Conservation (phyloP, 78 protist species). For the Emiliania huxleyi region DNA sequence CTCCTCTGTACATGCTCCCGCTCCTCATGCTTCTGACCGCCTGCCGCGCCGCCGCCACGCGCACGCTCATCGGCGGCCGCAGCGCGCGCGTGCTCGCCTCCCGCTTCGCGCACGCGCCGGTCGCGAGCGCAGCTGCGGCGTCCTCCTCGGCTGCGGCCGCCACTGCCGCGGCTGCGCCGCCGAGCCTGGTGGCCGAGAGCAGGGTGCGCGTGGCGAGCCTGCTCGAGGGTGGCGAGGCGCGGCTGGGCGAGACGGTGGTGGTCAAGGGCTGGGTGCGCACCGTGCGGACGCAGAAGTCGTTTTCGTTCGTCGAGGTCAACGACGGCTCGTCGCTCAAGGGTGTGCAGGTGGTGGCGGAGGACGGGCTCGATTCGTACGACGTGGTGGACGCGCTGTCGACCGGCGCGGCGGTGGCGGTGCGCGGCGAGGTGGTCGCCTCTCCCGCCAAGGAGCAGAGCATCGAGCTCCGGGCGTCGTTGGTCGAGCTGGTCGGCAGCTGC, state of each 20-base stretch:
- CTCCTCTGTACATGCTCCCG: no score
- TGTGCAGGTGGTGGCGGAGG: neutral
- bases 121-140: no score
- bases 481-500: constrained; percentile 40
- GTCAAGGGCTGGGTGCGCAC: constrained; percentile 59
- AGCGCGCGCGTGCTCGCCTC: no score
- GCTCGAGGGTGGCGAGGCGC: neutral
- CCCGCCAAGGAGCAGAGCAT: neutral
- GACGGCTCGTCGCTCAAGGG: constrained; percentile 44
- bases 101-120: no score
- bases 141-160: no score
- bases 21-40: no score
- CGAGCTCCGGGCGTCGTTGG: neutral
- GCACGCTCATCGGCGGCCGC: no score
- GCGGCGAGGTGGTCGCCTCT: neutral
- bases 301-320: constrained; percentile 50
- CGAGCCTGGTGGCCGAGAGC: no score
- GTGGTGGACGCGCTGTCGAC: neutral
- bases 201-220: neutral
- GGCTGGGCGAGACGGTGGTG: constrained; percentile 24
- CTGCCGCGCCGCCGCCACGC: no score
- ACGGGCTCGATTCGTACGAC: neutral
- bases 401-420: neutral
- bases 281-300: neutral
- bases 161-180: no score